phyloP scores from a whole-genome alignment of 2,329 filamentous ascomycete genomes.

The Orbilia oligospora region DNA sequence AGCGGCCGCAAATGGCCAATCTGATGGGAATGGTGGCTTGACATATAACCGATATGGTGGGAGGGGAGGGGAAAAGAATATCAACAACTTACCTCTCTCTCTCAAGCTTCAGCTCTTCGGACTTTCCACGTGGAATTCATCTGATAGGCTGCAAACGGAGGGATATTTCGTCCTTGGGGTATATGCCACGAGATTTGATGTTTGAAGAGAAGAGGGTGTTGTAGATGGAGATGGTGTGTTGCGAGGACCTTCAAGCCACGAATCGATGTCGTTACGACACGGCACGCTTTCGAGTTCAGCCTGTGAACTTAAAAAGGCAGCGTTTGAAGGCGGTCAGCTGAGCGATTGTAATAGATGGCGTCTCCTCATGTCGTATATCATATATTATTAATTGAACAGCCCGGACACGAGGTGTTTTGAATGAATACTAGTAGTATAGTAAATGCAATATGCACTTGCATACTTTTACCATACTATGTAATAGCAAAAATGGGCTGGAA shows the following conservation, averaged over 20 bases:
- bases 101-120: conserved; percentile 12
- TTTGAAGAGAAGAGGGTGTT: conserved; percentile 31
- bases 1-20: conserved; percentile 40
- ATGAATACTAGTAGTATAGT: too few relatives aligned
- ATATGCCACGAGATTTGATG: conserved; percentile 29
- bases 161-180: not conserved
- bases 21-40: conserved; percentile 51
- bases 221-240: conserved; percentile 35
- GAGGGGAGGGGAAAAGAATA: not conserved
- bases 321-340: conserved; percentile 40
- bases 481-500: conserved; percentile 9
- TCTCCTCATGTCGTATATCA: conserved; percentile 43
- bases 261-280: conserved; percentile 13
- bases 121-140: conserved; percentile 39
- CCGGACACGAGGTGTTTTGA: conserved; percentile 34
- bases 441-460: too few relatives aligned
- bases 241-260: not conserved
- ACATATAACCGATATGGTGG: conserved; percentile 23
- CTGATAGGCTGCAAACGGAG: conserved; percentile 42
- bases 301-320: conserved; percentile 24
- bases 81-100: not conserved
- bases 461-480: too few relatives aligned
- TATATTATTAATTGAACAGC: conserved; percentile 37
- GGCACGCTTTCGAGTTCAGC: conserved; percentile 33
- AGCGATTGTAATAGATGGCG: conserved; percentile 18